Conservation (phyloP, 345 rosid genomes). For the Rhodomyrtus tomentosa region DNA sequence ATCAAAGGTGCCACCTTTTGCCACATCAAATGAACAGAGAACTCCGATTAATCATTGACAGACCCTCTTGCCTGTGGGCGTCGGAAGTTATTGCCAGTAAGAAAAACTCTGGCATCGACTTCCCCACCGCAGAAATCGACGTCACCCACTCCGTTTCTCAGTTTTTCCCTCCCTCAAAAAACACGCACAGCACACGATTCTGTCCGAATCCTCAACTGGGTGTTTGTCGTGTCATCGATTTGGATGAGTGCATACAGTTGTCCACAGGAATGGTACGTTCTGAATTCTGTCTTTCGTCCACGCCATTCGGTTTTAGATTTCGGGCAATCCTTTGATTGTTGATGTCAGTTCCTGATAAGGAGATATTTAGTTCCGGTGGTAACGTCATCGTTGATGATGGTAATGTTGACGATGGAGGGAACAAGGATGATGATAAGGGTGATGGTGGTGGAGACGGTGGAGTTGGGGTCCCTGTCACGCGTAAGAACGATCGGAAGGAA, state of each 20-base stretch:
- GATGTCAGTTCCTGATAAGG: conserved; percentile 4
- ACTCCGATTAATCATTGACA: not conserved
- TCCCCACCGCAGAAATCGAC: not conserved
- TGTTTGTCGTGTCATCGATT: not conserved
- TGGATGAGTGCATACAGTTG: not conserved
- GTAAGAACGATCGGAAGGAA: not conserved
- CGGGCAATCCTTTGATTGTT: not conserved
- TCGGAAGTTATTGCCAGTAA: not conserved
- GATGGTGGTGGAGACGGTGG: not conserved
- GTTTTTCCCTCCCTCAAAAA: too few relatives aligned
- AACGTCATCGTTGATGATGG: not conserved
- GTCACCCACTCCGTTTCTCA: not conserved
- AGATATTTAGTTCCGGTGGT: not conserved
- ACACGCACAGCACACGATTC: not conserved
- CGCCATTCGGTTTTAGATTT: not conserved
- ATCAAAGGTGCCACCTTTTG: not conserved
- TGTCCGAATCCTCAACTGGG: not conserved
- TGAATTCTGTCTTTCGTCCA: not conserved
- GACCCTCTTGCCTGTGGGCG: not conserved
- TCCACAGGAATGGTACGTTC: not conserved
- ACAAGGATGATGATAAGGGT: not conserved
- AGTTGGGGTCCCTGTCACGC: not conserved
- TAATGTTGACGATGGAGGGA: not conserved
- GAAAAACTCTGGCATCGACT: too few relatives aligned
- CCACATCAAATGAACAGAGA: not conserved